Base-by-base conservation (phyloP, 768 basidiomycete species). In the Daedaleopsis sinensis region DNA sequence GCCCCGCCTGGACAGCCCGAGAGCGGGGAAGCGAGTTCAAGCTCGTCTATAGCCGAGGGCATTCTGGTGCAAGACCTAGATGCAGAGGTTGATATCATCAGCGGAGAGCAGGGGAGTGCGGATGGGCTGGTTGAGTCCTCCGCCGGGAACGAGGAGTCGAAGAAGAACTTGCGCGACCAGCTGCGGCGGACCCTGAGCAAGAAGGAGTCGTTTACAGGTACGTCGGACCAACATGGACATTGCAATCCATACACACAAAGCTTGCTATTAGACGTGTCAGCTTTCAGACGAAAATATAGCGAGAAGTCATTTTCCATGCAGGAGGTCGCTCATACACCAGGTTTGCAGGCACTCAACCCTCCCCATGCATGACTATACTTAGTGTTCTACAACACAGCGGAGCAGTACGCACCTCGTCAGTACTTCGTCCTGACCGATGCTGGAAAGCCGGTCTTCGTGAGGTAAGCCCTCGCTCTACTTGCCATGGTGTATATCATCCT, bases 401-500 rank as follows among this genome's bases (percentile, higher is more conserved):
- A 65, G 16, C 19, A 37, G 48, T 68, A 65, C 54, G 56, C 55
- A 1, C 62, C 67, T 16, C 56, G 67, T 1, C 86, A 93, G 70
- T 99, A 98, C 73, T 97, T 92, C 70, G 84, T 98, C 16, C 81
- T 98, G 19, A 98, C 96, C 0, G 88, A 96, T 63, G 97, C 97
- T 35, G 97, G 97, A 32, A 98, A 99, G 74, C 96, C 96, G n/a
- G 95, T 99, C 12, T 99, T 92, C 70, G 81, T 87, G 46, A 93
- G 92, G 95, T 91, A 73, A 49, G 47, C 23, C 19, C 21, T 23
- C 15, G 19, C 24, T 8, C 23, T 15, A 8, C 13, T 49, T 21
- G 23, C 19, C 15, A 23, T 21, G 18, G 4, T n/a, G 44, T 10
- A 9, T 8, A 2, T 10, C 19, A 49, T 13, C 47, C 13, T 15